These are phyloP conservation scores for Epichloe scottii DNA, from an alignment of 2,329 filamentous ascomycete genomes.

Conservation along the genomic window DNA sequence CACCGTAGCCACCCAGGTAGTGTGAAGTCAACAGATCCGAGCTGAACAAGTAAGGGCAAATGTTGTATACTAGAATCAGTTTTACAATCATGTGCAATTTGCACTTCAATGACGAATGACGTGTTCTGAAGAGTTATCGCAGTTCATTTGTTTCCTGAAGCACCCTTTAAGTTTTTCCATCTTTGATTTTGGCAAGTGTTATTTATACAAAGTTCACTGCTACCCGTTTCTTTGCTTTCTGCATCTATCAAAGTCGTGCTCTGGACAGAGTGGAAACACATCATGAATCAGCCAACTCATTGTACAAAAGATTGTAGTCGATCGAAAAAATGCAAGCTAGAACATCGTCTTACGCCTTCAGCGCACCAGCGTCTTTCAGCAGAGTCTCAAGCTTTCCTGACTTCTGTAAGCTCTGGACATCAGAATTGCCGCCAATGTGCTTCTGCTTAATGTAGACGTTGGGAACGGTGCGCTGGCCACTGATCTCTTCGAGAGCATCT, in stretches of 20 bases:
- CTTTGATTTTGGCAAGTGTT: not conserved
- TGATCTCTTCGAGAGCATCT: conserved; percentile 67
- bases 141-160: too few species aligned
- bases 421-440: conserved; percentile 95
- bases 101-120: not conserved
- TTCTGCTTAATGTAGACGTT: conserved; percentile 87
- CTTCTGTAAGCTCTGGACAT: conserved; percentile 50
- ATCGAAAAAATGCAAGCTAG: not conserved
- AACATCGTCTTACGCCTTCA: conserved; percentile 25
- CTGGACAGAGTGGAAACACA: not conserved
- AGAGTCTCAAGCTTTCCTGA: conserved; percentile 27
- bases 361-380: conserved; percentile 29
- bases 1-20: conserved; percentile 69
- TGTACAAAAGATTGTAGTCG: not conserved
- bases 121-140: too few species aligned
- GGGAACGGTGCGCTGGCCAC: conserved; percentile 76
- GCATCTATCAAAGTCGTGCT: conserved; percentile 3
- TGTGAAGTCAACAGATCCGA: conserved; percentile 18
- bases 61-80: conserved; percentile 1
- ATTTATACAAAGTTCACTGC: not conserved
- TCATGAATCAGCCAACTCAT: conserved; percentile 1
- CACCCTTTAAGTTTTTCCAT: too few species aligned
- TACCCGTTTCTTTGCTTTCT: not conserved
- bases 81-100: too few species aligned
- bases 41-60: not conserved